phyloP scores from a whole-genome alignment of 805 yeast genomes.

The Barnettozyma salicaria region DNA sequence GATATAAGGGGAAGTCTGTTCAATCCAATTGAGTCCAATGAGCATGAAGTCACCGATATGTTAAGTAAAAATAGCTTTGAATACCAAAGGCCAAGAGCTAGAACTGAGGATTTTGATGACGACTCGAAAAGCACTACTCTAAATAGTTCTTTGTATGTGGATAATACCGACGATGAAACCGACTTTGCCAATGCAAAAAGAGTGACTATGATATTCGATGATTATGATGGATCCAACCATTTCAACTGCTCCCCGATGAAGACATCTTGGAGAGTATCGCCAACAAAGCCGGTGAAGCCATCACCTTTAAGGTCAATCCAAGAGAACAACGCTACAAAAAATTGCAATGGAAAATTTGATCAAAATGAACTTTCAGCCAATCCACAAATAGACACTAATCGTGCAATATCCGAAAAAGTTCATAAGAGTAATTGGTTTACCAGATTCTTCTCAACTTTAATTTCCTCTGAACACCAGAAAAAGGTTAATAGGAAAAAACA shows the following conservation, averaged over 20 bases:
- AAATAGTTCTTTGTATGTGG: constrained; percentile 24
- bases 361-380: constrained; percentile 14
- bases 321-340: constrained; percentile 14
- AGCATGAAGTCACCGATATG: constrained; percentile 13
- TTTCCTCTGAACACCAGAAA: constrained; percentile 16
- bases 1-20: constrained; percentile 24
- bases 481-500: constrained; percentile 11
- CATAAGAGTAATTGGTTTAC: constrained; percentile 35
- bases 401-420: constrained; percentile 18
- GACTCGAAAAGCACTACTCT: constrained; percentile 18
- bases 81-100: constrained; percentile 16
- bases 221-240: too few relatives aligned
- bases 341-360: constrained; percentile 18
- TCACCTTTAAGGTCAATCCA: constrained; percentile 24
- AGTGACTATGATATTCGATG: constrained; percentile 26
- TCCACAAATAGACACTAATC: constrained; percentile 13
- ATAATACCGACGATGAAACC: constrained; percentile 21
- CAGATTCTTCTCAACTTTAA: constrained; percentile 29
- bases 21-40: constrained; percentile 19
- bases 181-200: constrained; percentile 23
- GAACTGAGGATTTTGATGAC: constrained; percentile 10
- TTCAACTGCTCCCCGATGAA: constrained; percentile 1
- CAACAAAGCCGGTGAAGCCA: constrained; percentile 13
- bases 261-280: neutral
- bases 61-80: constrained; percentile 4